These are phyloP conservation scores for Xerocomus minutiporus DNA, from an alignment of 1,284 basidiomycete genomes.

Conservation along the genomic window DNA sequence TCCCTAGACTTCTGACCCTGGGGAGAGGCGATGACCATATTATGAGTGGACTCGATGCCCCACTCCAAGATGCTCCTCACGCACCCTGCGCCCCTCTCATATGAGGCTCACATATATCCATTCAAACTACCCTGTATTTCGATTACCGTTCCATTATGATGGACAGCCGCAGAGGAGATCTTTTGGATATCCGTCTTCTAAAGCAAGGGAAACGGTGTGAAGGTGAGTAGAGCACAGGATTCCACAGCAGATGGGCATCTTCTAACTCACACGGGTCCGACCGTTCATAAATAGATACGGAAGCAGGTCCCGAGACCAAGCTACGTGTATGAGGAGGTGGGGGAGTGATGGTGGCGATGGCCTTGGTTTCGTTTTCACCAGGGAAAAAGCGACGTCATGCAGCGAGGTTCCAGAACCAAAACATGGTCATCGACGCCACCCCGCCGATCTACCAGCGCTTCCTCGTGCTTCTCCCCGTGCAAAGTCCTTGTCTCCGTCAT, in stretches of 20 bases:
- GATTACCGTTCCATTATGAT: neutral
- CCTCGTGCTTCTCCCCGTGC: neutral
- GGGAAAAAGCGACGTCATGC: neutral
- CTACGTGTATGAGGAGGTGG: neutral
- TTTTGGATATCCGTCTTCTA: neutral
- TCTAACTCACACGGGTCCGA: neutral
- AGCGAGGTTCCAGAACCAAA: neutral
- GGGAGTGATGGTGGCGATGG: neutral
- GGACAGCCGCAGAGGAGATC: neutral
- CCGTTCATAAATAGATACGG: neutral
- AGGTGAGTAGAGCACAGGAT: neutral
- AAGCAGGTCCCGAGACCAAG: neutral
- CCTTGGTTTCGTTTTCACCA: neutral
- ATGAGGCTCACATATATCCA: neutral
- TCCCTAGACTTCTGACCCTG: constrained; percentile 4
- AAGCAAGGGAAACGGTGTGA: neutral
- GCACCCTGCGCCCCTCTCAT: neutral
- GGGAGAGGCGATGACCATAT: constrained; percentile 1
- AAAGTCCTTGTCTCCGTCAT: neutral
- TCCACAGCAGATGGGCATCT: neutral
- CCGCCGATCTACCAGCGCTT: neutral
- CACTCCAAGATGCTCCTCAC: neutral
- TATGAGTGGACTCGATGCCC: constrained; percentile 1
- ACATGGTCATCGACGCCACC: neutral
- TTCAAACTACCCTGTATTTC: neutral